Evolutionary conservation across 352 stramenopile species (phyloP).

Genomic region (Globisporangium sylvaticum): DNA sequence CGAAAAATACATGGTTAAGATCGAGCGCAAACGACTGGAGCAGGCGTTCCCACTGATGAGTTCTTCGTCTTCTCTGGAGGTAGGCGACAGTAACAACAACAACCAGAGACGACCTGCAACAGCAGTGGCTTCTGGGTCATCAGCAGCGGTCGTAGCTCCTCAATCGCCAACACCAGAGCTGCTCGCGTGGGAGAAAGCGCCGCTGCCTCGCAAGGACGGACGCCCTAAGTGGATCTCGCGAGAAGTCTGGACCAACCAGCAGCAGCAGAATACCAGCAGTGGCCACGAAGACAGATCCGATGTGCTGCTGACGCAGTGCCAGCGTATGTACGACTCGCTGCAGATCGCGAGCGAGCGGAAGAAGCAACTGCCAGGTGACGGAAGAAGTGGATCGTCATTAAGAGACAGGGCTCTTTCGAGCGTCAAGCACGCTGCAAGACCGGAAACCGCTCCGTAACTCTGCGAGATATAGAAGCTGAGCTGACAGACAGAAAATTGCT

Average conservation of each 20-base stretch:
- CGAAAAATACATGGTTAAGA: conserved; percentile 23
- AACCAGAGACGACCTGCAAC: neutral
- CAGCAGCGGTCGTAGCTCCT: neutral
- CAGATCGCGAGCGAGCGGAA: conserved; percentile 7
- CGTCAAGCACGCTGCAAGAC: neutral
- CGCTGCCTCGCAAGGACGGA: neutral
- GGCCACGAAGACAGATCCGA: conserved; percentile 1
- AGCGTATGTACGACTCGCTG: conserved; percentile 17
- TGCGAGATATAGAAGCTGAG: neutral
- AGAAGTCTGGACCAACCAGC: conserved; percentile 16
- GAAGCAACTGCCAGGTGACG: neutral
- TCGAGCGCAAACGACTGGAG: conserved; percentile 27
- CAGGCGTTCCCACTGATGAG: neutral
- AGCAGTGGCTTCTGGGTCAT: neutral
- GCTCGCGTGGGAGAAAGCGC: conserved; percentile 20
- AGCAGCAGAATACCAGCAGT: conserved; percentile 1
- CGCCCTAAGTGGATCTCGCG: conserved; percentile 20
- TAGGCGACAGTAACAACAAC: neutral
- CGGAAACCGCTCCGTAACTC: conserved; percentile 3
- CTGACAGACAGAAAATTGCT: too few relatives aligned
- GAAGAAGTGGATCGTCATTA: neutral
- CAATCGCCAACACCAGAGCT: neutral
- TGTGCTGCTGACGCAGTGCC: conserved; percentile 22
- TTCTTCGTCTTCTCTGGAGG: neutral
- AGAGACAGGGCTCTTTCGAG: neutral